These are phyloP conservation scores for Trichoderma arundinaceum DNA, from an alignment of 2,329 filamentous ascomycete genomes.

Conservation along the genomic window DNA sequence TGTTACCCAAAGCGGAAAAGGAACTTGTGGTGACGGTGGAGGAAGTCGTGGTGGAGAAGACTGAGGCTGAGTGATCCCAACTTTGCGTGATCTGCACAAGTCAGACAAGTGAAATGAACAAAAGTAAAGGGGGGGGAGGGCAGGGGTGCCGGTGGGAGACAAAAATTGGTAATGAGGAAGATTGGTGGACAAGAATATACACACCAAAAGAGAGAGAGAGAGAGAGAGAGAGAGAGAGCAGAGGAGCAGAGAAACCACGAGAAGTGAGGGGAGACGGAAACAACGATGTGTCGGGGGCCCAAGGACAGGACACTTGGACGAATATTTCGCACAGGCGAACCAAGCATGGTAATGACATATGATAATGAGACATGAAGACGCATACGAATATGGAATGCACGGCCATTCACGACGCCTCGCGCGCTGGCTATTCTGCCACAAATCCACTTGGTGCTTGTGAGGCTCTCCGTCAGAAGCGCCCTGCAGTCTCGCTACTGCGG, in stretches of 20 bases:
- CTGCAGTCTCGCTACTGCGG: background rate
- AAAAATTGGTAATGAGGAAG: no score
- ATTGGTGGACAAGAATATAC: no score
- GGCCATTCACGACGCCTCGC: background rate
- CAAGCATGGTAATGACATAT: slow-evolving; percentile 22
- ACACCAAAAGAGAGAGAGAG: no score
- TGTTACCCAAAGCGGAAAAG: background rate
- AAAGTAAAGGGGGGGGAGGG: no score
- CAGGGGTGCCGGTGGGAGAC: no score
- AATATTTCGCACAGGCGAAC: slow-evolving; percentile 1
- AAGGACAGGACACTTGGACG: slow-evolving; percentile 9
- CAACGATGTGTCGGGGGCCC: slow-evolving; percentile 1
- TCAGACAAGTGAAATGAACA: no score
- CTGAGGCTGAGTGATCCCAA: no score
- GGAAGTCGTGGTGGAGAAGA: background rate
- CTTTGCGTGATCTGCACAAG: no score
- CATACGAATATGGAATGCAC: background rate
- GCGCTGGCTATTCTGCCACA: background rate
- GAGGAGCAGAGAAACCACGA: background rate
- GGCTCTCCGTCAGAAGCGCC: background rate
- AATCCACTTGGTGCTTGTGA: background rate
- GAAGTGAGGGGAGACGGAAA: background rate
- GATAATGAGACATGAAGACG: slow-evolving; percentile 26
- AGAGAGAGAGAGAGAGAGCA: no score
- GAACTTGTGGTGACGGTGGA: background rate